These are phyloP conservation scores for Rhododendron molle DNA, from an alignment of 148 eudicot genomes.

Conservation along the genomic window DNA sequence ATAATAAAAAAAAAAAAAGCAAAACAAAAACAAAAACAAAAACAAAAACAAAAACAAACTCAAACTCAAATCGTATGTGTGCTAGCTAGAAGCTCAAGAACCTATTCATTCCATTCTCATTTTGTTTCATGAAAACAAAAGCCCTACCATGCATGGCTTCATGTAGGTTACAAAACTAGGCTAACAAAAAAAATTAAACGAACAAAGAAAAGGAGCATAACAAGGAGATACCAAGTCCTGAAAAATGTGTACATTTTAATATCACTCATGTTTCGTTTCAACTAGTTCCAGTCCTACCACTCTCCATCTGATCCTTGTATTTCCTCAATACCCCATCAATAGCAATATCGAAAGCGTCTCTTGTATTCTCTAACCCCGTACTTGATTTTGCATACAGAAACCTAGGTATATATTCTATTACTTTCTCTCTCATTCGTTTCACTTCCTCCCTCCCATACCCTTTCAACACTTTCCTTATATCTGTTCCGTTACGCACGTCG, in stretches of 20 bases:
- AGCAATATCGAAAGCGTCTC: not conserved
- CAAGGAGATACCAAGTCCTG: not conserved
- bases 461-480: not conserved
- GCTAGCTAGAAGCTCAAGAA: too few species aligned
- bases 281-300: not conserved
- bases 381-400: not conserved
- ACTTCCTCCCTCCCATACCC: not conserved
- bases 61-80: too few species aligned
- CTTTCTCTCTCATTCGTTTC: not conserved
- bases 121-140: too few species aligned
- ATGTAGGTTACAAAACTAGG: not conserved
- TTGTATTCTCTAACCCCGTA: not conserved
- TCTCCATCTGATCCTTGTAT: not conserved
- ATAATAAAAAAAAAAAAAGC: too few species aligned
- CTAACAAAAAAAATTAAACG: too few species aligned
- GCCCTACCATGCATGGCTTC: not conserved
- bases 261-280: not conserved
- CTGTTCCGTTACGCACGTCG: not conserved
- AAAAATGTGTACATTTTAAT: not conserved
- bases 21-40: too few species aligned
- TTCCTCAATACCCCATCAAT: not conserved
- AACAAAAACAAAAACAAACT: too few species aligned
- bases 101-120: not conserved
- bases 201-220: not conserved
- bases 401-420: not conserved